Evolutionary conservation across 176 grass and related monocot genomes (phyloP).

Genomic region (Zoysia pacifica): DNA sequence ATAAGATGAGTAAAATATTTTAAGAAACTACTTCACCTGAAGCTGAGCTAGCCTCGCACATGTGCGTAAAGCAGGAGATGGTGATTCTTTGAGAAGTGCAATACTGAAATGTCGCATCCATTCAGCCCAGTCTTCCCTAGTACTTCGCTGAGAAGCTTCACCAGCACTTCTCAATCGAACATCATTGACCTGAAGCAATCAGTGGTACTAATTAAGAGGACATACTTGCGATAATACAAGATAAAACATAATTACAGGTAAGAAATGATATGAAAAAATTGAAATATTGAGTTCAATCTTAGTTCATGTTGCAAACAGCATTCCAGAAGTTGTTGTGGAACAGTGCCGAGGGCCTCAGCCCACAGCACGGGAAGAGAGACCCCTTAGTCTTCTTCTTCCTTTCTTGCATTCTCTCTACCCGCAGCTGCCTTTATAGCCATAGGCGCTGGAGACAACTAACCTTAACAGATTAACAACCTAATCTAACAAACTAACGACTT

Average conservation of each 20-base stretch:
- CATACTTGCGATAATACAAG: neutral
- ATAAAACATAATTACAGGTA: neutral
- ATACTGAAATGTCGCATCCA: constrained; percentile 99
- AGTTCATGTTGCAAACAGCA: constrained; percentile 8
- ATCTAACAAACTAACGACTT: too few relatives aligned
- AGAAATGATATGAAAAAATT: neutral
- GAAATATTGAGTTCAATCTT: neutral
- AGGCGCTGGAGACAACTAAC: too few relatives aligned
- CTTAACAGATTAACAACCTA: too few relatives aligned
- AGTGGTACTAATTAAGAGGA: constrained; percentile 23
- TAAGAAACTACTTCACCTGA: constrained; percentile 64
- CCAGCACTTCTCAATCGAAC: constrained; percentile 84
- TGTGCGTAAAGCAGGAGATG: constrained; percentile 91
- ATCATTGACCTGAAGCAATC: constrained; percentile 77
- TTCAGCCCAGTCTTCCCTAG: constrained; percentile 98
- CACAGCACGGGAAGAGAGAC: too few relatives aligned
- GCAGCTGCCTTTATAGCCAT: too few relatives aligned
- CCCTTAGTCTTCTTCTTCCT: too few relatives aligned
- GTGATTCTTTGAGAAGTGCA: constrained; percentile 95
- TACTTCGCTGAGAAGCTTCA: constrained; percentile 96
- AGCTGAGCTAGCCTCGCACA: constrained; percentile 93
- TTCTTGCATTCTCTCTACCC: too few relatives aligned
- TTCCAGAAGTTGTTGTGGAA: neutral
- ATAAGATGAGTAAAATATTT: constrained; percentile 34
- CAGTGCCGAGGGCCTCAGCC: too few relatives aligned